Evolutionary conservation across 2,329 filamentous ascomycete genomes (phyloP), one percentile per base, ranked within the genome.

Genomic region (Alternaria incomplexa): DNA sequence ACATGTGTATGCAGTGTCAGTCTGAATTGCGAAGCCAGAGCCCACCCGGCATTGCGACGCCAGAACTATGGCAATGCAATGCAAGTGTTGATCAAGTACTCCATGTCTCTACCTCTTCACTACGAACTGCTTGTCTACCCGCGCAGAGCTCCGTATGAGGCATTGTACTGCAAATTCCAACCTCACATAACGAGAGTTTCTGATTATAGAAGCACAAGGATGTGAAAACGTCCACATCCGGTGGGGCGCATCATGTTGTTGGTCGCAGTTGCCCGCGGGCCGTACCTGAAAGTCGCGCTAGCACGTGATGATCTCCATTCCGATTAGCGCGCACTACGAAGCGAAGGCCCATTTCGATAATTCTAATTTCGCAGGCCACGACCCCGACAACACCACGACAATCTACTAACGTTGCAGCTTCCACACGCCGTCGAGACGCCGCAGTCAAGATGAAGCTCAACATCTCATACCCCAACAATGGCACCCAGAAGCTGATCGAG

Each of bases 401-500:
- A 76, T 64, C 69, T 73, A 77, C 74, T 75, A 75, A 77, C 74
- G 73, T 76, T 78, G 75, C 75, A 76, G 75, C 73, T 73, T 67
- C 69, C 65, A 68, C 63, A 70, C 67, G 68, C 66, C 73, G 66
- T 73, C 71, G 68, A 70, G 73, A 76, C 73, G 70, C 70, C 71
- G 66, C 69, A 74, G 77, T 77, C 76, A 79, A 87, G 86, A 92
- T 92, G 90, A 92, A 92, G 87, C 87, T 90, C 83, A 90, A 90
- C 85, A 87, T 90, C 81, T 90, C 88, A 81, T 97, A 94, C 91
- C 96, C 96, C 87, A 93, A 95, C 90, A 98, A 98, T 87, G 96
- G 96, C 90, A 96, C 93, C 82, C 96, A 99, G 86, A 99, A 99
- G 90, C 89, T 99, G 83, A 91, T 99, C 87, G 96, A 99, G 79